Base-by-base conservation (phyloP, 495 filamentous ascomycete genomes). In the Penicillium lividum region DNA sequence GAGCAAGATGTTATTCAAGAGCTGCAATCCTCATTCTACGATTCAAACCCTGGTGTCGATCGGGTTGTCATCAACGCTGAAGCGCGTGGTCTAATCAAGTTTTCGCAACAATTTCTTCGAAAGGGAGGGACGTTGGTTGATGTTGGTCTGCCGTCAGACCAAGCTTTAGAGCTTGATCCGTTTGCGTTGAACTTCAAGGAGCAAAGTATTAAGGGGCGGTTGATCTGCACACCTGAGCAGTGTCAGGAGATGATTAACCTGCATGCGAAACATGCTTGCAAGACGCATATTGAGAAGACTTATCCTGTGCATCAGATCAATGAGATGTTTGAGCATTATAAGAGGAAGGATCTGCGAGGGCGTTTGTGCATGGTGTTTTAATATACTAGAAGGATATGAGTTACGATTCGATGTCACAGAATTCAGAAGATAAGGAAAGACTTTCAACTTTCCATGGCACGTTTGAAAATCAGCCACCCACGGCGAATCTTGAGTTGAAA, bases 201-300 rank as follows among this genome's bases (percentile, higher is more conserved):
- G 36, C 51, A 60, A 34, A 60, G 52, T 25, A 36, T 60, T 5
- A 60, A 51, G 38, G 58, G 58, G 1, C 16, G 58, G 9, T 47
- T 60, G 53, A 60, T 60, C 48, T 60, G 53, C 31, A 60, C 58
- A 22, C 58, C 58, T 4, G 48, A 60, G 47, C 58, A 60, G 30
- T 52, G 58, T 56, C 58, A 60, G 40, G 47, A 60, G 47, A 60
- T 60, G 58, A 60, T 60, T 18, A 49, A 60, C 43, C 31, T 60
- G 38, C 58, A 60, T 56, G 58, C 53, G 0, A 30, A 56, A 11
- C 18, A 60, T 56, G 47, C 53, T 9, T 60, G 60, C 51, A 58
- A 55, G 46, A 40, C 46, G 13, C 51, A 62, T 31, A 62, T 62
- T 42, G 60, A 58, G 40, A 58, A 62, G 56, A 58, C 51, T 7